Evolutionary conservation across 805 yeast genomes (phyloP).

Genomic region (Ogataea neopini): DNA sequence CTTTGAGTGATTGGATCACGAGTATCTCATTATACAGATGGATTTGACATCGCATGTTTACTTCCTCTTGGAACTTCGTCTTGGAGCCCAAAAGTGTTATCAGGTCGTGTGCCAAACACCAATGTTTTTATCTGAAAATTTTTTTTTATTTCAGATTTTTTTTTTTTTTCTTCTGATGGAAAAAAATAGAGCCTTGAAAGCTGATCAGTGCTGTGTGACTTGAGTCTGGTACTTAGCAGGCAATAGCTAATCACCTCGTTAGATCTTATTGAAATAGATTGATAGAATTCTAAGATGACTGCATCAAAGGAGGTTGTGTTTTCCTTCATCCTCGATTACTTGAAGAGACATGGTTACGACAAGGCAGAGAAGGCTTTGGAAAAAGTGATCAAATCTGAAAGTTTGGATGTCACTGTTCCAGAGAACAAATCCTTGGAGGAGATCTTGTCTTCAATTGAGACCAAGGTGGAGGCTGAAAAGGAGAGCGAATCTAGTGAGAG

Average conservation of each 20-base stretch:
- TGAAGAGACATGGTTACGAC: conserved; percentile 26
- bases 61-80: too few relatives aligned
- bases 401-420: conserved; percentile 10
- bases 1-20: too few relatives aligned
- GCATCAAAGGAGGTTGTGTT: conserved; percentile 21
- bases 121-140: conserved; percentile 2
- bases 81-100: neutral
- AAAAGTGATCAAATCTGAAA: conserved; percentile 20
- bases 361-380: conserved; percentile 25
- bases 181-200: neutral
- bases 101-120: conserved; percentile 6
- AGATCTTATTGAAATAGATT: neutral
- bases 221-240: neutral
- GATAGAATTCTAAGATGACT: conserved; percentile 16
- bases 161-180: conserved; percentile 4
- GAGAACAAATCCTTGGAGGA: conserved; percentile 18
- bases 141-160: neutral
- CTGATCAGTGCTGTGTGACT: neutral
- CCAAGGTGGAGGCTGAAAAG: conserved; percentile 4
- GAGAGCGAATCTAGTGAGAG: conserved; percentile 17
- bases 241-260: neutral
- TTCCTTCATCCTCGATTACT: conserved; percentile 26
- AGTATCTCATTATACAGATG: too few relatives aligned
- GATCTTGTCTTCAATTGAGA: neutral
- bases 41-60: too few relatives aligned